Evolutionary conservation across 192 early-diverging fungal genomes (phyloP), one percentile per base, ranked within the genome.

Genomic region (Coemansia sp.): DNA sequence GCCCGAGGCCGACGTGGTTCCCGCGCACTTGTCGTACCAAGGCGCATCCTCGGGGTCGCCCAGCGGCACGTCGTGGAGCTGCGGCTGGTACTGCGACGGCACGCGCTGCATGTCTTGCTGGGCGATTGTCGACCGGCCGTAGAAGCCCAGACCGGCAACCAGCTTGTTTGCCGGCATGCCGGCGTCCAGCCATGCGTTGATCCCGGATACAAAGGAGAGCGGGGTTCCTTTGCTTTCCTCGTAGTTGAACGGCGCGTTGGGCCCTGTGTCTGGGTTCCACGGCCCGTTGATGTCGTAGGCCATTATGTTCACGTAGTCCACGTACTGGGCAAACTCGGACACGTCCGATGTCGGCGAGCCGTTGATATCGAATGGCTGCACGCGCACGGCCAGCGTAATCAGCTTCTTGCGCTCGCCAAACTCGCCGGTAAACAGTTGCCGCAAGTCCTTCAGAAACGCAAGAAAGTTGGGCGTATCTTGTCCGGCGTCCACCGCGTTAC

Each of bases 241-340:
- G 36, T 52, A 60, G 35, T 73, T 58, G 29, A 84, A 62, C 10
- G 85, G 83, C 11, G 85, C 83, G 42, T 84, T 84, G 11, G 84
- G 84, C 10, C 83, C 83, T 2, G 82, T 86, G 1, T 55, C 55
- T 12, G 58, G 25, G 41, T 66, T 74, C 83, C 81, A 87, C 2
- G 77, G 62, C 10, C 82, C 81, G 47, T 73, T 61, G 39, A 75
- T 79, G 63, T 84, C 86, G 52, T 88, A 87, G 5, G 70, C 72
- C 86, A 89, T 88, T 8, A 92, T 39, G 32, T 88, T 85, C 45
- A 87, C 80, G 20, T 73, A 81, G 51, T 84, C 79, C 4, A 91
- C 75, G 11, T 78, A 67, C 39, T 80, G 72, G 28, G 79, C 82
- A 75, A 82, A 87, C 11, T 57, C 84, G 20, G 72, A 61, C 6